A percentile compares a stretch with the other conserved stretches of the same genome.
Conservation (phyloP, 768 basidiomycete species). For the Tricholoma flavovirens region DNA sequence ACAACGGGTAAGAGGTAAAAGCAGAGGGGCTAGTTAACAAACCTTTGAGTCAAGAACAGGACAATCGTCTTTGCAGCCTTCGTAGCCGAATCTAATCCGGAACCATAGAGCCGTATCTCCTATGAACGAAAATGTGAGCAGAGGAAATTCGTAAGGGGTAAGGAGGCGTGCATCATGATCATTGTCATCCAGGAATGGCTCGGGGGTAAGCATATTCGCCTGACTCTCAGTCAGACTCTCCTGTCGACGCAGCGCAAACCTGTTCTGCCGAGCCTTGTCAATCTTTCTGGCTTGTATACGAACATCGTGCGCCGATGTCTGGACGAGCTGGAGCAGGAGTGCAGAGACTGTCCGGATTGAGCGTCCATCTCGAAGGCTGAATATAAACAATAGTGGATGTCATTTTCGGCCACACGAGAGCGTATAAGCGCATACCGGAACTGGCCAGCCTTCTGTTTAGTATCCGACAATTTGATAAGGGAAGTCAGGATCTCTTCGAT, state of each 20-base stretch:
- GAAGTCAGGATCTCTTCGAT: slow-evolving; percentile 95
- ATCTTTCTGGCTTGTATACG: slow-evolving; percentile 60
- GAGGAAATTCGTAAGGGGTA: neutral
- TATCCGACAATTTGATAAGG: slow-evolving; percentile 83
- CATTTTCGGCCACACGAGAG: slow-evolving; percentile 3
- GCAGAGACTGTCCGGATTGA: slow-evolving; percentile 94
- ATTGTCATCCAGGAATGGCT: slow-evolving; percentile 59
- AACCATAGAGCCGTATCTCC: slow-evolving; percentile 68
- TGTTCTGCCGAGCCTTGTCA: slow-evolving; percentile 56
- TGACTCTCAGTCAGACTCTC: slow-evolving; percentile 52
- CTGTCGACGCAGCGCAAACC: slow-evolving; percentile 54
- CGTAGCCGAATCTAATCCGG: slow-evolving; percentile 74
- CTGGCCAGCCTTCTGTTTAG: slow-evolving; percentile 85
- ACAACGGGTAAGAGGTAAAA: neutral
- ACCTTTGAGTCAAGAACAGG: slow-evolving; percentile 68
- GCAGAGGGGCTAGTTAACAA: neutral
- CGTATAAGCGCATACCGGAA: slow-evolving; percentile 58
- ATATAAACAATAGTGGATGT: slow-evolving; percentile 3
- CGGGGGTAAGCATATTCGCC: slow-evolving; percentile 24
- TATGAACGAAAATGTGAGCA: slow-evolving; percentile 18
- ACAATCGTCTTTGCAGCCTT: slow-evolving; percentile 84
- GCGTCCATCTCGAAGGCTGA: slow-evolving; percentile 80
- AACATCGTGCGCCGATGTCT: slow-evolving; percentile 90
- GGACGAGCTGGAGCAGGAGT: slow-evolving; percentile 89
- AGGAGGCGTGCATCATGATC: slow-evolving; percentile 49